A percentile compares a stretch with the other conserved stretches of the same genome.
Conservation (phyloP, 768 basidiomycete species). For the Mrakia frigida region DNA sequence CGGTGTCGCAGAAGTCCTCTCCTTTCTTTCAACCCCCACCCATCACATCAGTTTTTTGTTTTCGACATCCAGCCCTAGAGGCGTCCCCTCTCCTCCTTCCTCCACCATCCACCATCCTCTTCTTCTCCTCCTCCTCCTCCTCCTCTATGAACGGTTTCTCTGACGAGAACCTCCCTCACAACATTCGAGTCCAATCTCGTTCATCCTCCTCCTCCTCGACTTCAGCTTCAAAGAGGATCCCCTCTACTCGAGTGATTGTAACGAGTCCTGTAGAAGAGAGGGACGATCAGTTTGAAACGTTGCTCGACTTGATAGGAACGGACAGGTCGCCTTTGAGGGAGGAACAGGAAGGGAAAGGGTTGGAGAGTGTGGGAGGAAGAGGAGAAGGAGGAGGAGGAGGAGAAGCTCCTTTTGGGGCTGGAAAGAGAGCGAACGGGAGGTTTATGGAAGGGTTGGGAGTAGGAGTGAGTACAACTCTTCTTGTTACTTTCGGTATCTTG, state of each 20-base stretch:
- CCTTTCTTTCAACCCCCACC: not conserved
- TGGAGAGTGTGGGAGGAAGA: not conserved
- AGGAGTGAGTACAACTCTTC: not conserved
- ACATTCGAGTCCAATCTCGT: not conserved
- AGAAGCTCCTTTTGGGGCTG: not conserved
- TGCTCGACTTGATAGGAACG: not conserved
- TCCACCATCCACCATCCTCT: not conserved
- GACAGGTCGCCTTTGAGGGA: not conserved
- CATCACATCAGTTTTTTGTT: not conserved
- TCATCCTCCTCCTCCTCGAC: constrained; percentile 6
- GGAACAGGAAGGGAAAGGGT: not conserved
- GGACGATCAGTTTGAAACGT: not conserved
- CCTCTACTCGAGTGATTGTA: not conserved
- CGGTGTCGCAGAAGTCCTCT: not conserved
- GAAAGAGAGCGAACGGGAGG: not conserved
- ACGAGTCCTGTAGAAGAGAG: not conserved
- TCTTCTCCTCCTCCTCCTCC: not conserved
- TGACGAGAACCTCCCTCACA: not conserved
- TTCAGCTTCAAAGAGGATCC: not conserved
- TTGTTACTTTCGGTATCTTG: not conserved
- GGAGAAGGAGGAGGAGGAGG: not conserved
- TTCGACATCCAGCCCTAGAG: not conserved
- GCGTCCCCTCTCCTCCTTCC: not conserved
- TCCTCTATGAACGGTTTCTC: constrained; percentile 5
- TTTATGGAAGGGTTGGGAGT: not conserved